Evolutionary conservation across 176 grass and related monocot genomes (phyloP), one percentile per base, ranked within the genome.

Genomic region (Eleusine coracana): DNA sequence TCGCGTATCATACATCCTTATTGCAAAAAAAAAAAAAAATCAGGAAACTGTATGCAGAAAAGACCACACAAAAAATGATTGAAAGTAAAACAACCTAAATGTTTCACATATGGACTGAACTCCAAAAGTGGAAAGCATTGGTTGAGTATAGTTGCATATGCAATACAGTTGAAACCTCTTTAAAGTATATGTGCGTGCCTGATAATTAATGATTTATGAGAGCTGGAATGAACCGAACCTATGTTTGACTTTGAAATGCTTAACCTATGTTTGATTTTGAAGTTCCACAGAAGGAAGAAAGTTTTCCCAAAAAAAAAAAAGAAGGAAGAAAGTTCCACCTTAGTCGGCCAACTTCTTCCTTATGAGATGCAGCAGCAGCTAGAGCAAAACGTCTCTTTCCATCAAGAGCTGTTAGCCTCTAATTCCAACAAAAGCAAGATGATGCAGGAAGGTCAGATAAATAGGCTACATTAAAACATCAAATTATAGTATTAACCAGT

Each of bases 361-460:
- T 99, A 59, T 99, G 97, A 90, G 97, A 99, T 75, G 64, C 74
- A 87, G 97, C 97, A 79, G 93, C 86, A 77, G 97, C 97, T 93
- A 99, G 83, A 88, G 90, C 97, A 90, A 99, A 99, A 88, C 97
- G 93, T 58, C 93, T 89, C 88, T 99, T 99, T 73, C 97, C 97
- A 94, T 99, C 97, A 78, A 99, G 83, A 76, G 93, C 91, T 79
- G 97, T 85, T 92, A 99, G 70, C 71, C 88, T 96, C 97, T 99
- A 89, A 83, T 86, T 91, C 83, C 82, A 87, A 75, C 44, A 87
- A 69, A 66, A 69, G 71, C 14, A 87, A 89, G 75, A 71, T 82
- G 68, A 86, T 21, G 44, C 75, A 63, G 12, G 64, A 61, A 91
- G 89, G 61, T 85, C 84, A 86, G 59, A 73, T 71, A 88, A 64